Evolutionary conservation across 192 early-diverging fungal genomes (phyloP), one percentile per base, ranked within the genome.

Genomic region (Coemansia sp.): DNA sequence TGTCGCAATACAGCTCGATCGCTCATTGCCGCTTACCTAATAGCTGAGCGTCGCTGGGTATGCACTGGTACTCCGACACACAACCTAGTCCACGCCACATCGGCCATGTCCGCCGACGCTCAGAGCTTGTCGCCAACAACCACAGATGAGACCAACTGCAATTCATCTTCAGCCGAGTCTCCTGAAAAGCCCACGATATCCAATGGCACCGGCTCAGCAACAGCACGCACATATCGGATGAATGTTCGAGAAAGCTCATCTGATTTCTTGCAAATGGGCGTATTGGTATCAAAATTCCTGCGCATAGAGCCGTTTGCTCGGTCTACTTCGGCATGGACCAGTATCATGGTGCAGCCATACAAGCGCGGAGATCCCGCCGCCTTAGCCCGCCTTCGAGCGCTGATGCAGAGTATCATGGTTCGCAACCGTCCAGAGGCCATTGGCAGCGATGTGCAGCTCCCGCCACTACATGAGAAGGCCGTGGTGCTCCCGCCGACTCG

Each of bases 351-450:
- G 9, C 78, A 72, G 33, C 88, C 88, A 0, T 86, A 90, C 65
- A 82, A 83, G 35, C 70, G 87, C 10, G 43, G 77, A 34, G 63
- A 79, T 5, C 64, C 75, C 0, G 77, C 81, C 35, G 87, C 87
- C 9, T 70, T 67, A 13, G 62, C 66, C 9, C 72, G 84, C 1
- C 67, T 93, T 24, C 57, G 69, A 16, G 75, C 83, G 14, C 69
- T 91, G 31, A 82, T 94, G 85, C 79, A 89, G 20, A 77, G 83
- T 58, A 71, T 90, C 24, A 92, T 94, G 88, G 85, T 93, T 3
- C 87, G 92, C 8, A 92, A 91, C 68, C 74, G 74, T 7, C 62
- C 73, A 23, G 82, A 84, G 26, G 83, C 87, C 18, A 67, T 93
- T 16, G 66, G 68, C 40, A 58, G 62, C 20, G 88, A 92, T 31